phyloP scores from a whole-genome alignment of 768 basidiomycete genomes.

The Gloeophyllum trabeum region DNA sequence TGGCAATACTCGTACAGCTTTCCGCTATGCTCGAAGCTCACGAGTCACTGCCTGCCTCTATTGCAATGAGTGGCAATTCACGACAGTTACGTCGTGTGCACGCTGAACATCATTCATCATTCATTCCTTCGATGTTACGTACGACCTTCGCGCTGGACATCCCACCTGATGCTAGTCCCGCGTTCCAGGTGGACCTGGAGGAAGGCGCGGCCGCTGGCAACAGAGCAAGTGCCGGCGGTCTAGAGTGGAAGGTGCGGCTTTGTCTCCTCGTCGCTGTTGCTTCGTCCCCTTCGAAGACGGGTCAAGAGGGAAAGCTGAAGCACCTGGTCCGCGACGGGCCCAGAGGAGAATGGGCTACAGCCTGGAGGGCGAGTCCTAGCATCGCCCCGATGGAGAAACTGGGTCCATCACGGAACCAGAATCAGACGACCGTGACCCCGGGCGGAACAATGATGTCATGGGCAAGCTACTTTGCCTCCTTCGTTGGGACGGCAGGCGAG shows the following conservation, averaged over 20 bases:
- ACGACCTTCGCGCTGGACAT: constrained; percentile 87
- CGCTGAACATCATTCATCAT: constrained; percentile 76
- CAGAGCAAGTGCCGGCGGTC: constrained; percentile 41
- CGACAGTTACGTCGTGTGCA: constrained; percentile 63
- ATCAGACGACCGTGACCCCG: constrained; percentile 8
- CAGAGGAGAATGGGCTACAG: constrained; percentile 60
- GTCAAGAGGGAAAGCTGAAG: constrained; percentile 40
- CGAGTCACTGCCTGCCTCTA: constrained; percentile 62
- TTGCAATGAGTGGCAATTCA: constrained; percentile 34
- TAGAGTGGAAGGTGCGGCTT: constrained; percentile 85
- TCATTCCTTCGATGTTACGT: constrained; percentile 60
- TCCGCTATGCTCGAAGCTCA: constrained; percentile 86
- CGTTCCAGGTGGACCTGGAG: constrained; percentile 64
- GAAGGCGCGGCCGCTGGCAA: constrained; percentile 18
- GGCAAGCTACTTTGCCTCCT: constrained; percentile 30
- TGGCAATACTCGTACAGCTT: constrained; percentile 34
- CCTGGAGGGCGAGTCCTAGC: constrained; percentile 46
- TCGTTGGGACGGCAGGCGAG: constrained; percentile 26
- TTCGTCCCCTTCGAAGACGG: constrained; percentile 24
- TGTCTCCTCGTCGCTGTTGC: constrained; percentile 78
- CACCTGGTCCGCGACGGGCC: constrained; percentile 45
- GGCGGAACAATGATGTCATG: constrained; percentile 18
- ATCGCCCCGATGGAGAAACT: constrained; percentile 51
- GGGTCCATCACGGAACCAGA: constrained; percentile 10
- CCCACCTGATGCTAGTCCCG: constrained; percentile 83